Conservation (phyloP, 192 early-diverging fungal genomes). For the Backusella tuberculispora region DNA sequence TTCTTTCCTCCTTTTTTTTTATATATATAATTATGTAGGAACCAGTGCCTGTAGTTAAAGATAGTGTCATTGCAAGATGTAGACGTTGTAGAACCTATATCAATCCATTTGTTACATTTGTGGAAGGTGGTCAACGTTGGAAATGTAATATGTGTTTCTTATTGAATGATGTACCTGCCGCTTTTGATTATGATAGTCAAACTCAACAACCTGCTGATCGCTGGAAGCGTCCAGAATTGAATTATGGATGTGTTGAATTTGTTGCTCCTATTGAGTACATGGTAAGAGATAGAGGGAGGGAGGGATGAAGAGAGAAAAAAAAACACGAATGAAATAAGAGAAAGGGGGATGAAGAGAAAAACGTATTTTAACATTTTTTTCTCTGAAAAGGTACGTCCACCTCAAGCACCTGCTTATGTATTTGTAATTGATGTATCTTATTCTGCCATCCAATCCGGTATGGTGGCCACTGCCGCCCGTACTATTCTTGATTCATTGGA, state of each 20-base stretch:
- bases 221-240: slow-evolving; percentile 88
- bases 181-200: slow-evolving; percentile 79
- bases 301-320: background rate
- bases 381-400: slow-evolving; percentile 73
- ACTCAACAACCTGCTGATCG: slow-evolving; percentile 81
- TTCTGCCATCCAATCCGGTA: slow-evolving; percentile 84
- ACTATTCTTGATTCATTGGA: slow-evolving; percentile 85
- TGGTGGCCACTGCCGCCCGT: slow-evolving; percentile 77
- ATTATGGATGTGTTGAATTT: slow-evolving; percentile 90
- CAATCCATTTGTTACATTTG: slow-evolving; percentile 95
- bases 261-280: slow-evolving; percentile 97
- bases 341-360: background rate
- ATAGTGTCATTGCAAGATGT: slow-evolving; percentile 91
- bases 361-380: background rate
- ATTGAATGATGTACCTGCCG: slow-evolving; percentile 83
- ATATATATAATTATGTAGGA: slow-evolving; percentile 43
- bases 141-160: slow-evolving; percentile 95
- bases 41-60: slow-evolving; percentile 86
- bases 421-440: slow-evolving; percentile 96
- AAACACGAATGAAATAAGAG: background rate
- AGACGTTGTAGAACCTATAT: slow-evolving; percentile 95
- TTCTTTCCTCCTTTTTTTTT: background rate
- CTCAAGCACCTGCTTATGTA: slow-evolving; percentile 91
- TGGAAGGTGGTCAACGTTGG: slow-evolving; percentile 95
- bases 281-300: slow-evolving; percentile 46